A percentile compares a stretch with the other conserved stretches of the same genome.
Conservation (phyloP, 805 yeast species). For the Hanseniaspora vineae region DNA sequence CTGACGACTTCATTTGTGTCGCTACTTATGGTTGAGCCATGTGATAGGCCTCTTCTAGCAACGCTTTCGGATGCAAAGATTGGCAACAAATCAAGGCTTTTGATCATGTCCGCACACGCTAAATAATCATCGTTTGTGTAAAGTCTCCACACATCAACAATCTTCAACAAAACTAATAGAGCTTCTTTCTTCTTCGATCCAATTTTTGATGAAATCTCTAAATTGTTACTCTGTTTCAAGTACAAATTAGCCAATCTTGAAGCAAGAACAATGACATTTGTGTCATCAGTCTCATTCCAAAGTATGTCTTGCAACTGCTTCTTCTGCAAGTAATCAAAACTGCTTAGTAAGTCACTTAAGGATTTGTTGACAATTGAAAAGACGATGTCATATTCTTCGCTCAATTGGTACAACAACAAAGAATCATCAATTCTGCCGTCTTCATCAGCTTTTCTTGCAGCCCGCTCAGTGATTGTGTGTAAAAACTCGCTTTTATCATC, state of each 20-base stretch:
- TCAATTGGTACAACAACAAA: constrained; percentile 69
- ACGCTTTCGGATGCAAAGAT: constrained; percentile 38
- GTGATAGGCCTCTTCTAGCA: constrained; percentile 50
- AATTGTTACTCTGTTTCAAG: constrained; percentile 33
- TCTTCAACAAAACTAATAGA: constrained; percentile 46
- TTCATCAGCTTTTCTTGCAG: constrained; percentile 78
- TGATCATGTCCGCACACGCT: constrained; percentile 40
- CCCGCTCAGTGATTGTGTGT: constrained; percentile 62
- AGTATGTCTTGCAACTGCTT: constrained; percentile 6
- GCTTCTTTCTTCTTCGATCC: constrained; percentile 47
- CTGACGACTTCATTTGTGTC: constrained; percentile 36
- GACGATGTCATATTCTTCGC: constrained; percentile 79
- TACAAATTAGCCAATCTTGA: constrained; percentile 21
- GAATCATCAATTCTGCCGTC: constrained; percentile 86
- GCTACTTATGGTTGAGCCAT: constrained; percentile 50
- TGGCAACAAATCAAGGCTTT: constrained; percentile 55
- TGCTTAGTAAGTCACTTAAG: constrained; percentile 61
- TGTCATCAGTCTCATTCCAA: constrained; percentile 30
- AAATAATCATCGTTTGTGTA: constrained; percentile 49
- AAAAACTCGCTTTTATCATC: constrained; percentile 47
- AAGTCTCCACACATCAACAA: constrained; percentile 53
- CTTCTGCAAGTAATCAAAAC: constrained; percentile 4
- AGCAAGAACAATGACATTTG: constrained; percentile 28
- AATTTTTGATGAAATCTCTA: constrained; percentile 45
- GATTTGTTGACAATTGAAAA: constrained; percentile 59